phyloP scores from a whole-genome alignment of 1,284 basidiomycete genomes.

The Malassezia psittaci region DNA sequence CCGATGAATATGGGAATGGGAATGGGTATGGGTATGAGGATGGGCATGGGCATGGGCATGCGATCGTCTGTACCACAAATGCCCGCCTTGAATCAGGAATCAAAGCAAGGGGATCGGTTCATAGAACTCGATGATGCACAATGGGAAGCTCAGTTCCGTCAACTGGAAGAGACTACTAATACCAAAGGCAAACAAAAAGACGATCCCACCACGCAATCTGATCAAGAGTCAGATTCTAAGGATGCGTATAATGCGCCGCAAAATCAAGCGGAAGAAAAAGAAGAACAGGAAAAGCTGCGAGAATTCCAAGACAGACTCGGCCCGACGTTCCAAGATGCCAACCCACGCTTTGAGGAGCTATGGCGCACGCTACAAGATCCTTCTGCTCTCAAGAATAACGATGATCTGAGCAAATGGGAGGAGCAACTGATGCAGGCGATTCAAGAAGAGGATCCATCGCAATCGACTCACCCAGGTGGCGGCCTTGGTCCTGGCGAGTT shows the following conservation, averaged over 20 bases:
- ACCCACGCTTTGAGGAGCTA: conserved; percentile 41
- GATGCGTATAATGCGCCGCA: conserved; percentile 6
- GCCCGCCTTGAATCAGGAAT: conserved; percentile 4
- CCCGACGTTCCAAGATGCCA: conserved; percentile 27
- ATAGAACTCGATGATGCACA: conserved; percentile 36
- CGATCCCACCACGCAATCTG: neutral
- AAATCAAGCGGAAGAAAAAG: conserved; percentile 23
- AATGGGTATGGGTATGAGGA: neutral
- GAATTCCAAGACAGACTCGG: conserved; percentile 33
- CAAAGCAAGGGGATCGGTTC: conserved; percentile 14
- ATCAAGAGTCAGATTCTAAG: conserved; percentile 19
- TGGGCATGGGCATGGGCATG: conserved; percentile 27
- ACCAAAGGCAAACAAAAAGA: conserved; percentile 30
- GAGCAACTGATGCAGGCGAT: conserved; percentile 49
- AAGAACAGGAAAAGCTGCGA: conserved; percentile 26
- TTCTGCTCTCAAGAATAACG: conserved; percentile 21
- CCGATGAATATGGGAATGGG: neutral
- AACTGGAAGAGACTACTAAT: conserved; percentile 24
- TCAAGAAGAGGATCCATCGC: conserved; percentile 55
- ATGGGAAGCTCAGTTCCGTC: conserved; percentile 43
- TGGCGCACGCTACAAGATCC: conserved; percentile 41
- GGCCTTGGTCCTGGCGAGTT: conserved; percentile 33
- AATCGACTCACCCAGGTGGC: conserved; percentile 50
- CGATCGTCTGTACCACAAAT: conserved; percentile 18
- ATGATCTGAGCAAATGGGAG: conserved; percentile 61